Evolutionary conservation across 1,284 basidiomycete species (phyloP).

Genomic region (Puccinia sorghi): DNA sequence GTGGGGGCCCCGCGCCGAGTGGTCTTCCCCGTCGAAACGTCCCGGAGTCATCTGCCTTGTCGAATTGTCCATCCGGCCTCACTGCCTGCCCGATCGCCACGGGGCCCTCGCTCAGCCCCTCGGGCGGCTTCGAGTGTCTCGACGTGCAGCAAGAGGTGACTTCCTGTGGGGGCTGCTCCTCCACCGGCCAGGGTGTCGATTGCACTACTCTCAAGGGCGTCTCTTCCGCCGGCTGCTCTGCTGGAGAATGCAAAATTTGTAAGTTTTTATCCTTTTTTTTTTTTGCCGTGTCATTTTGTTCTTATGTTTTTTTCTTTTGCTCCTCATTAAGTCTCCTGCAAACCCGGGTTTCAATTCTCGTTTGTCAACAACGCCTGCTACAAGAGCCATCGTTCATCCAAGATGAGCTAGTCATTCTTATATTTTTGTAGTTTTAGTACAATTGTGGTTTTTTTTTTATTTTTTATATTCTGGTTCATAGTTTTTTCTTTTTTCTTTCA

Average conservation of each 20-base stretch:
- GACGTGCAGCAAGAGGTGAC: conserved; percentile 14
- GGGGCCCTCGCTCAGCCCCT: background rate
- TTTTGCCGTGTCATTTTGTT: no score
- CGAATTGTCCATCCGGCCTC: background rate
- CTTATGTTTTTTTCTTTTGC: background rate
- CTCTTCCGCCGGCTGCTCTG: conserved; percentile 12
- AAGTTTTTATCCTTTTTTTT: background rate
- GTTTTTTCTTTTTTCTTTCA: no score
- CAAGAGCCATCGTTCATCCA: background rate
- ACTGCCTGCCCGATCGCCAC: conserved; percentile 23
- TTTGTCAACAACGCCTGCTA: background rate
- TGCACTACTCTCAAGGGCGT: conserved; percentile 7
- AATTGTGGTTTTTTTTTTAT: no score
- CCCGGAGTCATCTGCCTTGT: background rate
- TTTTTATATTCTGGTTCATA: no score
- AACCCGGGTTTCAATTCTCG: conserved; percentile 3
- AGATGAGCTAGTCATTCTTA: background rate
- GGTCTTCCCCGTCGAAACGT: conserved; percentile 21
- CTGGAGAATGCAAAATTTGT: conserved; percentile 29
- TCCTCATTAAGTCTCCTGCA: conserved; percentile 22
- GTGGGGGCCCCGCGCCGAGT: conserved; percentile 10
- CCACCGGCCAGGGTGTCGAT: conserved; percentile 12
- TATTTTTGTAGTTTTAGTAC: no score
- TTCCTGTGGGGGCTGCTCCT: conserved; percentile 26
- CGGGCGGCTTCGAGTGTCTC: conserved; percentile 12